Evolutionary conservation across 768 basidiomycete species (phyloP).

Genomic region (Tricholoma bakamatsutake): DNA sequence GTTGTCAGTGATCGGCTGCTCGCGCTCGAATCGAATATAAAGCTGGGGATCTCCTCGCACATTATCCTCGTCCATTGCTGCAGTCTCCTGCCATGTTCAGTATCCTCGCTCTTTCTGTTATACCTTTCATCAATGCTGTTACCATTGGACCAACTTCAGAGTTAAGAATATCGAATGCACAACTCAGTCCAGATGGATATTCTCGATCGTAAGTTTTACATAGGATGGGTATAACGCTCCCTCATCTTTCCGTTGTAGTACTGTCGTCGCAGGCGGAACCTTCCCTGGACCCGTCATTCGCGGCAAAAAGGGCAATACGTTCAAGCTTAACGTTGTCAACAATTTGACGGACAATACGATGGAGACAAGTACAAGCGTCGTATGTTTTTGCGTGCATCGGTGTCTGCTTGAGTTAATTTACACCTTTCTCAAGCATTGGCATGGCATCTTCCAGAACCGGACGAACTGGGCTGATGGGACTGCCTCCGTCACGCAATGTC

Average conservation of each 20-base stretch:
- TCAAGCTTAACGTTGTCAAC: constrained; percentile 18
- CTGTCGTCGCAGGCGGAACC: constrained; percentile 19
- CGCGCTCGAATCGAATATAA: too few species aligned
- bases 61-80: too few species aligned
- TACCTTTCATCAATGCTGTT: constrained; percentile 6
- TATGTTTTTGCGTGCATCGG: constrained; percentile 1
- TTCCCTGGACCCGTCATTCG: constrained; percentile 25
- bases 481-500: constrained; percentile 34
- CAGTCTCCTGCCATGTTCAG: constrained; percentile 23
- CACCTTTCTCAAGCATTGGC: constrained; percentile 29
- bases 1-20: too few species aligned
- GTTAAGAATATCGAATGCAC: constrained; percentile 33
- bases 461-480: constrained; percentile 31
- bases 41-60: too few species aligned
- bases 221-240: neutral
- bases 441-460: constrained; percentile 36
- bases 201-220: constrained; percentile 9
- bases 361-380: constrained; percentile 16
- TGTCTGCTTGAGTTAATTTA: neutral
- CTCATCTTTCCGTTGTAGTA: neutral
- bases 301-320: constrained; percentile 20
- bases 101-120: constrained; percentile 8
- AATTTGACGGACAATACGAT: constrained; percentile 12
- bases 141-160: constrained; percentile 22
- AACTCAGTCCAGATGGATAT: constrained; percentile 43